A percentile compares a stretch with the other conserved stretches of the same genome.
These are phyloP conservation scores for Daldinia eschscholtzii DNA, from an alignment of 2,329 filamentous ascomycete genomes.

Conservation along the genomic window DNA sequence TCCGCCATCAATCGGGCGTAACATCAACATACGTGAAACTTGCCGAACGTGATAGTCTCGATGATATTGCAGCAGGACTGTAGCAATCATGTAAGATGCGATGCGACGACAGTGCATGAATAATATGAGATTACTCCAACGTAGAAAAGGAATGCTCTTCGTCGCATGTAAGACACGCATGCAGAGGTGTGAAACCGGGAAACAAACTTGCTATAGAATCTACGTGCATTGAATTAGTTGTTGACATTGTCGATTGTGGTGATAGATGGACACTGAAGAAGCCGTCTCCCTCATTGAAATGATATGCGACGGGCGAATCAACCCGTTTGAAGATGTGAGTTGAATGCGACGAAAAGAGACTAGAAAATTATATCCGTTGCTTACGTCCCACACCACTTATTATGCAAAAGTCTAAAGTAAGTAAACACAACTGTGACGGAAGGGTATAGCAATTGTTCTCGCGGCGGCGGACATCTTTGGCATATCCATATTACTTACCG, in stretches of 20 bases:
- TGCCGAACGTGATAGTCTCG: constrained; percentile 21
- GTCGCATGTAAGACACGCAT: constrained; percentile 24
- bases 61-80: constrained; percentile 14
- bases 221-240: not conserved
- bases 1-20: constrained; percentile 14
- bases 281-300: not conserved
- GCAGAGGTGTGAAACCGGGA: constrained; percentile 18
- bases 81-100: constrained; percentile 28
- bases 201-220: constrained; percentile 2
- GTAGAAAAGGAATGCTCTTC: constrained; percentile 15
- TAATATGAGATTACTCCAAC: constrained; percentile 21
- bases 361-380: constrained; percentile 1
- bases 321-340: not conserved
- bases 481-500: constrained; percentile 6
- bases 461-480: constrained; percentile 9
- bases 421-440: not conserved
- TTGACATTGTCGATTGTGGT: not conserved
- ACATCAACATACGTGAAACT: constrained; percentile 36
- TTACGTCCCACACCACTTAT: not conserved
- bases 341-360: not conserved
- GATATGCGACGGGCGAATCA: not conserved
- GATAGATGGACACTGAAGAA: not conserved
- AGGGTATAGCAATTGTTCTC: constrained; percentile 10
- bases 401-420: not conserved
- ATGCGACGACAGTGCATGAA: constrained; percentile 7